These are phyloP conservation scores for Pseudopithomyces maydicus DNA, from an alignment of 2,329 filamentous ascomycete genomes.

Conservation along the genomic window DNA sequence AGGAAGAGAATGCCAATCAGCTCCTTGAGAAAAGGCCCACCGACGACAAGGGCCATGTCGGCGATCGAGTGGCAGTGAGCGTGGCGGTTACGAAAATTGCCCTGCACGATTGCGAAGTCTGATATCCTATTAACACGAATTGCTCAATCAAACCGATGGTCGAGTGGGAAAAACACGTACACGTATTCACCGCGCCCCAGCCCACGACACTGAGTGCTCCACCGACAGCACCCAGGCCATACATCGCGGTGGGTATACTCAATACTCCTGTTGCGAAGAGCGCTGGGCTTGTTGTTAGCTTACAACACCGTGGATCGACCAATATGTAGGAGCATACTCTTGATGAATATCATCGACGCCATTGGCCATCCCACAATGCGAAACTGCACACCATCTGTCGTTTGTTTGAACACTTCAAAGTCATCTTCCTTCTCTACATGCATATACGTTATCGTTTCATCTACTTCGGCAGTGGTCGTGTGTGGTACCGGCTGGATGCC, in stretches of 20 bases:
- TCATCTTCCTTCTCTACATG: conserved; percentile 28
- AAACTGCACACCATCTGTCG: conserved; percentile 55
- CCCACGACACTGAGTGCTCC: conserved; percentile 52
- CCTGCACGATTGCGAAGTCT: conserved; percentile 54
- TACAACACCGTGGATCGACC: background rate
- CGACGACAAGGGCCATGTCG: conserved; percentile 64
- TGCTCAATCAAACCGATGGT: too few relatives aligned
- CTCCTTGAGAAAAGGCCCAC: too few relatives aligned
- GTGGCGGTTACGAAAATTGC: conserved; percentile 56
- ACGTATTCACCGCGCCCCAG: conserved; percentile 54
- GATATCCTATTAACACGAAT: background rate
- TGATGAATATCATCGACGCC: conserved; percentile 59
- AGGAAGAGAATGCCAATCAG: too few relatives aligned
- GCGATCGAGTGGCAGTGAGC: conserved; percentile 57
- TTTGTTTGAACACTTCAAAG: conserved; percentile 56
- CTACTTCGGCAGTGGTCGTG: background rate
- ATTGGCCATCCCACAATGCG: conserved; percentile 57
- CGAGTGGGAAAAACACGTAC: conserved; percentile 14
- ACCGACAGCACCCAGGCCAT: conserved; percentile 51
- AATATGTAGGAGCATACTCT: conserved; percentile 29
- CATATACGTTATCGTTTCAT: background rate
- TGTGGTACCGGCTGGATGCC: background rate
- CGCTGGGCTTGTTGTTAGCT: conserved; percentile 20
- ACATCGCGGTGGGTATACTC: conserved; percentile 52
- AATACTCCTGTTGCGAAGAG: conserved; percentile 56